Conservation (phyloP, 371 early-diverging fungal species). For the Umbelopsis sp. region DNA sequence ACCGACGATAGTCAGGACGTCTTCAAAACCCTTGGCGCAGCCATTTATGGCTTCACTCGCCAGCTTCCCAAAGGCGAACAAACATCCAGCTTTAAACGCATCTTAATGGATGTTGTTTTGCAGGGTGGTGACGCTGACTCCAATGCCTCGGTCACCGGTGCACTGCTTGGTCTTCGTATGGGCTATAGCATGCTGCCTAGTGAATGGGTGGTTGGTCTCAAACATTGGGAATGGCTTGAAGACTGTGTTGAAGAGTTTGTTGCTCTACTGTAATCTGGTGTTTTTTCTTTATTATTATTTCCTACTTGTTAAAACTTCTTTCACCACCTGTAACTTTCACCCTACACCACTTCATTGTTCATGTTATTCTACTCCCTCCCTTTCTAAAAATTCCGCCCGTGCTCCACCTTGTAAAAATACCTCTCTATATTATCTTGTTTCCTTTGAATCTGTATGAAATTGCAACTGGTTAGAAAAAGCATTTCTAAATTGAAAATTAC, state of each 20-base stretch:
- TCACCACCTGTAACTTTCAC: not conserved
- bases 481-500: too few species aligned
- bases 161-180: conserved; percentile 63
- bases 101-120: conserved; percentile 59
- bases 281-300: not conserved
- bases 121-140: conserved; percentile 74
- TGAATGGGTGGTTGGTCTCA: conserved; percentile 59
- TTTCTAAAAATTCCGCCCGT: not conserved
- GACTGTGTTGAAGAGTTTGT: conserved; percentile 53
- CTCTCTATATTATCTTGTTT: not conserved
- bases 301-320: not conserved
- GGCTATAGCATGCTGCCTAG: conserved; percentile 55
- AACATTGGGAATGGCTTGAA: conserved; percentile 58
- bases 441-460: too few species aligned
- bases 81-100: conserved; percentile 50
- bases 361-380: not conserved
- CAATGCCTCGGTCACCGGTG: conserved; percentile 67
- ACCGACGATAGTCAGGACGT: conserved; percentile 44
- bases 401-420: conserved; percentile 8
- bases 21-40: conserved; percentile 64
- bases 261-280: conserved; percentile 31
- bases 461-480: too few species aligned
- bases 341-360: not conserved
- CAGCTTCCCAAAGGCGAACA: conserved; percentile 35
- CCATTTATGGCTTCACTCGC: conserved; percentile 57